phyloP scores from a whole-genome alignment of 192 early-diverging fungal genomes.

The Coemansia sp. region DNA sequence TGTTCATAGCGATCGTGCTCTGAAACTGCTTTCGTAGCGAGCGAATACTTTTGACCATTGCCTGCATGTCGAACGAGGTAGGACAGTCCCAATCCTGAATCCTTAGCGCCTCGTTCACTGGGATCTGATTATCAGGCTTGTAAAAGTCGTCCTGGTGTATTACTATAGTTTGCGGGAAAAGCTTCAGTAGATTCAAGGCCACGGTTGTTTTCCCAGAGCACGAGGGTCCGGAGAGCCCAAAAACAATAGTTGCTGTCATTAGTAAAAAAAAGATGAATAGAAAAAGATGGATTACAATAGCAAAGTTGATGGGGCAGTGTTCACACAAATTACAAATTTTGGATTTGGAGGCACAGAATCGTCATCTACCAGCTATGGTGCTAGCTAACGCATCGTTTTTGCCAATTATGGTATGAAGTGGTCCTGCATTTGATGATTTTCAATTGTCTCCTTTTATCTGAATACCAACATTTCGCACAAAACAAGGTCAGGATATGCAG shows the following conservation, averaged over 20 bases:
- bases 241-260: constrained; percentile 10
- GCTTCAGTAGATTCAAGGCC: constrained; percentile 56
- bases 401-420: too few relatives aligned
- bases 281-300: not conserved
- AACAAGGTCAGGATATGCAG: too few relatives aligned
- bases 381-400: too few relatives aligned
- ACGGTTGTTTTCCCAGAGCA: constrained; percentile 75
- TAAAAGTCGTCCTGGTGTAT: constrained; percentile 81
- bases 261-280: not conserved
- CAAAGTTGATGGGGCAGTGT: too few relatives aligned
- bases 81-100: constrained; percentile 81
- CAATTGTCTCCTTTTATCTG: too few relatives aligned
- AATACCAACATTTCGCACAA: too few relatives aligned
- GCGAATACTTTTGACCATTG: constrained; percentile 17
- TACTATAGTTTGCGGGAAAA: constrained; percentile 61
- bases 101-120: constrained; percentile 57
- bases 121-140: constrained; percentile 66
- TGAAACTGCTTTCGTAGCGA: constrained; percentile 10
- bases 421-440: too few relatives aligned
- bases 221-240: constrained; percentile 63
- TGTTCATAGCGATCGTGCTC: not conserved
- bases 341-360: too few relatives aligned
- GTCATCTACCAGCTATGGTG: too few relatives aligned
- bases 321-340: too few relatives aligned
- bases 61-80: constrained; percentile 62